Conservation (phyloP, 768 basidiomycete species). For the Hebeloma cylindrosporum region DNA sequence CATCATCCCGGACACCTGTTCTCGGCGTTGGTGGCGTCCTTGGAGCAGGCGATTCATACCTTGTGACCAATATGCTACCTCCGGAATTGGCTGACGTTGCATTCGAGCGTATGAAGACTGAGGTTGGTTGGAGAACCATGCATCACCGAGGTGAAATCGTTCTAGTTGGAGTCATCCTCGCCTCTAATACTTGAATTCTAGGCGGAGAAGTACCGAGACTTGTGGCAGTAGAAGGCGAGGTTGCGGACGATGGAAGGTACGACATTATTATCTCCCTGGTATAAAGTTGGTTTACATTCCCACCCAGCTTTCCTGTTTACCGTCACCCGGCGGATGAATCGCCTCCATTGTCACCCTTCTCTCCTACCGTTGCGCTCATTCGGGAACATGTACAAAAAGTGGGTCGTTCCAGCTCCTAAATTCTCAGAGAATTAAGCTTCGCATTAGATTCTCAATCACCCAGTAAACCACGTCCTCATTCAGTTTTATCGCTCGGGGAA, state of each 20-base stretch:
- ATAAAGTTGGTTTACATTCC: not conserved
- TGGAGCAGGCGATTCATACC: slow-evolving; percentile 67
- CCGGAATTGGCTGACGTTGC: slow-evolving; percentile 51
- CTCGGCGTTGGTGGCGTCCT: slow-evolving; percentile 34
- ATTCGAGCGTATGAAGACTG: slow-evolving; percentile 57
- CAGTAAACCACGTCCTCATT: slow-evolving; percentile 82
- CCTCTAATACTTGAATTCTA: slow-evolving; percentile 23
- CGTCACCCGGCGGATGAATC: slow-evolving; percentile 82
- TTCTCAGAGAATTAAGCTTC: not conserved
- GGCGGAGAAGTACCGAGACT: slow-evolving; percentile 59
- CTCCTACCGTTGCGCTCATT: slow-evolving; percentile 66
- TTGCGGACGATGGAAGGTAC: slow-evolving; percentile 40
- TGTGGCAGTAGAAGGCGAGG: slow-evolving; percentile 38
- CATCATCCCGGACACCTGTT: no score
- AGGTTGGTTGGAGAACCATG: slow-evolving; percentile 77
- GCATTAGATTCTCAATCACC: slow-evolving; percentile 52
- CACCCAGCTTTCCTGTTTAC: slow-evolving; percentile 68
- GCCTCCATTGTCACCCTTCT: slow-evolving; percentile 65
- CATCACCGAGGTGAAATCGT: slow-evolving; percentile 60
- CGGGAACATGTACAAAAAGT: slow-evolving; percentile 60
- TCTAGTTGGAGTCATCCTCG: not conserved
- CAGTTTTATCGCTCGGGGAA: slow-evolving; percentile 77
- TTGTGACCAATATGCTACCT: slow-evolving; percentile 60
- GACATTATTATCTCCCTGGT: not conserved
- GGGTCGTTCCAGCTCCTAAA: not conserved